Conservation (phyloP, 768 basidiomycete species). For the Porpolomopsis calyptriformis region DNA sequence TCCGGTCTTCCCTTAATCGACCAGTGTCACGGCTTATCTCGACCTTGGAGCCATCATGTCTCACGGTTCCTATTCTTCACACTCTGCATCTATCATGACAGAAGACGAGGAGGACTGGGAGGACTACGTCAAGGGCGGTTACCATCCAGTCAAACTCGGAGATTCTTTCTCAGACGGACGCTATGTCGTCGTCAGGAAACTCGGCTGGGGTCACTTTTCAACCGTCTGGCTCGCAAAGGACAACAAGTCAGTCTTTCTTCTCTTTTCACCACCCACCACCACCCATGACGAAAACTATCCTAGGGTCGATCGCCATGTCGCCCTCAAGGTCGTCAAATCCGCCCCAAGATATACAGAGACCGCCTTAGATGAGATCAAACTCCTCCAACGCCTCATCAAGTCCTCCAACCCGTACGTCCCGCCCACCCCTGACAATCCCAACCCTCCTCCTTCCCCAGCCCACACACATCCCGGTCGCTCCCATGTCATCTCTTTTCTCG, state of each 20-base stretch:
- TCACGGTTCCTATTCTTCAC: conserved; percentile 66
- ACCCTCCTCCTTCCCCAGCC: conserved; percentile 43
- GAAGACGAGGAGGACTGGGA: conserved; percentile 93
- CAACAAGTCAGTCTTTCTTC: conserved; percentile 39
- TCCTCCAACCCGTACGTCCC: conserved; percentile 51
- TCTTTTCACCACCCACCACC: conserved; percentile 1
- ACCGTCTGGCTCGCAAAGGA: conserved; percentile 89
- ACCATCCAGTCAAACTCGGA: conserved; percentile 91
- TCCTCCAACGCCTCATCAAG: conserved; percentile 88
- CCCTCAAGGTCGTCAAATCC: conserved; percentile 98
- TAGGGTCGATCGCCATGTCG: conserved; percentile 93
- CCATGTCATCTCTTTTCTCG: conserved; percentile 95
- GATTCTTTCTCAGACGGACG: conserved; percentile 81
- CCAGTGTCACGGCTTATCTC: background rate
- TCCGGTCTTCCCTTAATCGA: background rate
- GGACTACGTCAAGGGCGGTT: conserved; percentile 72
- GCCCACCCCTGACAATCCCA: conserved; percentile 38
- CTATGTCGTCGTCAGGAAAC: conserved; percentile 86
- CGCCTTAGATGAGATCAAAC: conserved; percentile 96
- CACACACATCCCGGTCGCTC: conserved; percentile 78
- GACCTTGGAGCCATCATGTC: conserved; percentile 25
- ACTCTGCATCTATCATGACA: conserved; percentile 69
- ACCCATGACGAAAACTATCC: conserved; percentile 1
- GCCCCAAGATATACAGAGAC: conserved; percentile 96
- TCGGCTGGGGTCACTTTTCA: conserved; percentile 93